phyloP scores from a whole-genome alignment of 2,329 filamentous ascomycete genomes.

The Neoarthrinium moseri region DNA sequence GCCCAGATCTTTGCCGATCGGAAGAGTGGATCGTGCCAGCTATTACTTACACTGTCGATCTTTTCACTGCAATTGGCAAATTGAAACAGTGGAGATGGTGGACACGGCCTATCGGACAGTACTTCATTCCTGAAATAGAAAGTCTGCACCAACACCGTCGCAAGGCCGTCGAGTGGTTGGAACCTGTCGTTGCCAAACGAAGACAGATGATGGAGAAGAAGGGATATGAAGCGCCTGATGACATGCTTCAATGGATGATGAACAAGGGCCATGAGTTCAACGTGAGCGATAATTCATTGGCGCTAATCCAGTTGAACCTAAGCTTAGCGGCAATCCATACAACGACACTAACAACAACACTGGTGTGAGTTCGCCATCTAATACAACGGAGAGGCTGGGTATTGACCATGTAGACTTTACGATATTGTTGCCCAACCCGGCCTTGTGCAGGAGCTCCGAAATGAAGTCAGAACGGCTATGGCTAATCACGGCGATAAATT shows the following conservation, averaged over 20 bases:
- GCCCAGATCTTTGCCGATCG: slow-evolving; percentile 42
- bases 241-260: slow-evolving; percentile 46
- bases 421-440: slow-evolving; percentile 48
- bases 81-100: slow-evolving; percentile 24
- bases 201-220: slow-evolving; percentile 18
- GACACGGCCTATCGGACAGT: slow-evolving; percentile 32
- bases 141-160: slow-evolving; percentile 28
- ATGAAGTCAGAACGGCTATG: slow-evolving; percentile 44
- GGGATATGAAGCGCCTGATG: slow-evolving; percentile 33
- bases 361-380: slow-evolving; percentile 37
- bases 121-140: slow-evolving; percentile 32
- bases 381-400: no score
- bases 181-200: slow-evolving; percentile 32
- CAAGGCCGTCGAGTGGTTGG: slow-evolving; percentile 23
- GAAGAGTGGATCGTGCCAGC: slow-evolving; percentile 43
- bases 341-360: slow-evolving; percentile 40
- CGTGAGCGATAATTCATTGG: slow-evolving; percentile 29
- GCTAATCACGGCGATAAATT: slow-evolving; percentile 28
- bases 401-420: slow-evolving; percentile 36
- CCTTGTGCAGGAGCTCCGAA: slow-evolving; percentile 44
- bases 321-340: slow-evolving; percentile 51
- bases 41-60: slow-evolving; percentile 45
- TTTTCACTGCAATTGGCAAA: slow-evolving; percentile 32
- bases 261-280: slow-evolving; percentile 30
- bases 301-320: slow-evolving; percentile 38